These are phyloP conservation scores for Pythium chondricola DNA, from an alignment of 352 stramenopile genomes.

Conservation along the genomic window DNA sequence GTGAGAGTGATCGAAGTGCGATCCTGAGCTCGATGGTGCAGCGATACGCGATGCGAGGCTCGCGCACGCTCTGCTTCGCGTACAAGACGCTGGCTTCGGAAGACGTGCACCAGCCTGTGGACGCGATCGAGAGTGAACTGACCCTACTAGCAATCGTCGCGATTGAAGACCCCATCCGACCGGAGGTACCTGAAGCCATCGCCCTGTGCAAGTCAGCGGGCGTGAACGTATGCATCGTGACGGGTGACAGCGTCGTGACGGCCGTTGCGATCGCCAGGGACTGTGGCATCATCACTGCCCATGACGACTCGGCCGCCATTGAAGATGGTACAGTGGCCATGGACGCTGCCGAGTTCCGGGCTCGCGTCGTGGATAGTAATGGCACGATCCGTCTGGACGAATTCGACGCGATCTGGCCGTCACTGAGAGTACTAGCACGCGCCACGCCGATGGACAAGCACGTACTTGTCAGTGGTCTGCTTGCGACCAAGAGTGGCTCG, in stretches of 20 bases:
- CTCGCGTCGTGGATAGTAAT: slow-evolving; percentile 34
- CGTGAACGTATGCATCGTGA: slow-evolving; percentile 90
- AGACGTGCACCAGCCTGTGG: slow-evolving; percentile 14
- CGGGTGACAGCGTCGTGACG: slow-evolving; percentile 88
- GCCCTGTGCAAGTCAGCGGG: slow-evolving; percentile 87
- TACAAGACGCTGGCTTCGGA: slow-evolving; percentile 28
- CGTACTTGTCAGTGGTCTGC: slow-evolving; percentile 83
- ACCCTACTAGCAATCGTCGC: slow-evolving; percentile 76
- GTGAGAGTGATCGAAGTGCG: slow-evolving; percentile 7
- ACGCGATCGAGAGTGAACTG: slow-evolving; percentile 28
- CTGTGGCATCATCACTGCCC: slow-evolving; percentile 82
- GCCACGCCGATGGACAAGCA: slow-evolving; percentile 89
- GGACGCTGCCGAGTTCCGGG: slow-evolving; percentile 51
- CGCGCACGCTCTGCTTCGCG: slow-evolving; percentile 71
- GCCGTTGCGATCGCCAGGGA: slow-evolving; percentile 82
- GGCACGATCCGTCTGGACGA: slow-evolving; percentile 51
- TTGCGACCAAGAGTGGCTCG: slow-evolving; percentile 29
- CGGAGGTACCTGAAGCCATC: slow-evolving; percentile 87
- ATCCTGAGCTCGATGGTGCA: slow-evolving; percentile 39
- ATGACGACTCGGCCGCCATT: slow-evolving; percentile 4
- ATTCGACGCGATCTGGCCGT: slow-evolving; percentile 78
- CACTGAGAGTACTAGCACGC: slow-evolving; percentile 87
- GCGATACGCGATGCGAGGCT: slow-evolving; percentile 54
- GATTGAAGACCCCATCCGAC: slow-evolving; percentile 91
- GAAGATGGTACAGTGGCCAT: slow-evolving; percentile 13